These are phyloP conservation scores for Ascochyta clinopodiicola DNA, from an alignment of 2,329 filamentous ascomycete species.

Conservation along the genomic window DNA sequence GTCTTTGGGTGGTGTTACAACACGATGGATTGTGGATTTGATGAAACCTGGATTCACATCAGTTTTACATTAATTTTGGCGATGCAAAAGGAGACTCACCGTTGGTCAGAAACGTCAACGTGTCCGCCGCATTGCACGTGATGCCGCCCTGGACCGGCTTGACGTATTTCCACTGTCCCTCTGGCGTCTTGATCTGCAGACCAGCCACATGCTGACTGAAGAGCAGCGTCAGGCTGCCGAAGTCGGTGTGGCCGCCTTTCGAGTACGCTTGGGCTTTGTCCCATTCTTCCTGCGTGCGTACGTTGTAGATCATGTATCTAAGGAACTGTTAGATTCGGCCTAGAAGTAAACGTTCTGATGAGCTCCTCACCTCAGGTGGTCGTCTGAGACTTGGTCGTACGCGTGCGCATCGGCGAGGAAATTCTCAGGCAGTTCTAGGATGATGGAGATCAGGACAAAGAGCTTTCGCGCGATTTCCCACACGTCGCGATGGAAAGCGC, in stretches of 20 bases:
- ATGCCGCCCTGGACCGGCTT: constrained; percentile 47
- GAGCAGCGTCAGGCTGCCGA: constrained; percentile 62
- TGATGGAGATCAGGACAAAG: constrained; percentile 49
- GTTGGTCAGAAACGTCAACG: constrained; percentile 46
- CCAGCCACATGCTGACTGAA: constrained; percentile 65
- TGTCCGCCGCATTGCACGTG: constrained; percentile 50
- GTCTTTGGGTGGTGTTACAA: constrained; percentile 56
- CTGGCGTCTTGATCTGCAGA: constrained; percentile 56
- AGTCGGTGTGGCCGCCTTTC: constrained; percentile 59
- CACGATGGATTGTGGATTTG: constrained; percentile 58
- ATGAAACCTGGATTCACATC: constrained; percentile 43
- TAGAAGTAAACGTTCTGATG: too few species aligned
- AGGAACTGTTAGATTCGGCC: background rate
- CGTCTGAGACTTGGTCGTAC: constrained; percentile 23
- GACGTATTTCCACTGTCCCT: constrained; percentile 50
- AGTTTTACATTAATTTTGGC: background rate
- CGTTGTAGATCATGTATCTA: constrained; percentile 30
- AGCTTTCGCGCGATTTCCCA: constrained; percentile 50
- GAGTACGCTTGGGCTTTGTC: constrained; percentile 49
- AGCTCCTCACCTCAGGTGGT: constrained; percentile 18
- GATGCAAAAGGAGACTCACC: constrained; percentile 26
- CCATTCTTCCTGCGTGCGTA: constrained; percentile 23
- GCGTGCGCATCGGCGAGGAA: constrained; percentile 23
- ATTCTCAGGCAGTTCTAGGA: constrained; percentile 28
- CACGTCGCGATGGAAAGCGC: constrained; percentile 32